These are phyloP conservation scores for Wallacemonas sp. DNA, from an alignment of 208 protist genomes.

Conservation along the genomic window DNA sequence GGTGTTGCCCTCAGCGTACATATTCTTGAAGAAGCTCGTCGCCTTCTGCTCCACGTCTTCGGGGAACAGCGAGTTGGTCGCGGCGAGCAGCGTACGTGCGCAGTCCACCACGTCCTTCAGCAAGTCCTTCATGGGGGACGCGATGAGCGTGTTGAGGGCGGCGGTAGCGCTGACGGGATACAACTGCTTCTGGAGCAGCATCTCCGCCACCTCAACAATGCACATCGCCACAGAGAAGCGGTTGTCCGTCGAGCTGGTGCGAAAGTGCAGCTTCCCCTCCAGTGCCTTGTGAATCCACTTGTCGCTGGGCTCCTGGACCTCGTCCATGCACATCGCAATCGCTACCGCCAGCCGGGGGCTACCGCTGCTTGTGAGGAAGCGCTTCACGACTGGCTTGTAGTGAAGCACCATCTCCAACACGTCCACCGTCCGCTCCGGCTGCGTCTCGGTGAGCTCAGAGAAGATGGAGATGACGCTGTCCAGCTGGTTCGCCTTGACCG, in stretches of 20 bases:
- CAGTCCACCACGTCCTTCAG: conserved; percentile 72
- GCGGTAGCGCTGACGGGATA: conserved; percentile 81
- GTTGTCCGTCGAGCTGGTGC: conserved; percentile 80
- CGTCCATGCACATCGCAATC: conserved; percentile 89
- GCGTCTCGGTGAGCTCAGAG: conserved; percentile 74
- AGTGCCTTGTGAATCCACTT: conserved; percentile 82
- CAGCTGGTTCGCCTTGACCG: conserved; percentile 57
- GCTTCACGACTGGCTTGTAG: conserved; percentile 61
- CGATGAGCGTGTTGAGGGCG: conserved; percentile 73
- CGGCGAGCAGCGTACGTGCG: conserved; percentile 62
- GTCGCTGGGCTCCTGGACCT: conserved; percentile 70
- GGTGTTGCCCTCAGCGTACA: conserved; percentile 71
- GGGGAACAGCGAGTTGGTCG: conserved; percentile 77
- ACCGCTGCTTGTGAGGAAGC: conserved; percentile 59
- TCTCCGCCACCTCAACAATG: conserved; percentile 85
- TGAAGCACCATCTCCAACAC: conserved; percentile 74
- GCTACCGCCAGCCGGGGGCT: conserved; percentile 83
- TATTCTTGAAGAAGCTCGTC: conserved; percentile 79
- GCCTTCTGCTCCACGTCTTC: conserved; percentile 84
- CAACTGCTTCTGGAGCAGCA: conserved; percentile 73
- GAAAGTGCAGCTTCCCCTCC: conserved; percentile 80
- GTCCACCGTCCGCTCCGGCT: conserved; percentile 56
- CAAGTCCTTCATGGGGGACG: conserved; percentile 77
- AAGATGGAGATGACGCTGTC: conserved; percentile 70
- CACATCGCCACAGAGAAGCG: conserved; percentile 84